Evolutionary conservation across 495 filamentous ascomycete genomes (phyloP), one percentile per base, ranked within the genome.

Genomic region (Talaromyces stipitatus): DNA sequence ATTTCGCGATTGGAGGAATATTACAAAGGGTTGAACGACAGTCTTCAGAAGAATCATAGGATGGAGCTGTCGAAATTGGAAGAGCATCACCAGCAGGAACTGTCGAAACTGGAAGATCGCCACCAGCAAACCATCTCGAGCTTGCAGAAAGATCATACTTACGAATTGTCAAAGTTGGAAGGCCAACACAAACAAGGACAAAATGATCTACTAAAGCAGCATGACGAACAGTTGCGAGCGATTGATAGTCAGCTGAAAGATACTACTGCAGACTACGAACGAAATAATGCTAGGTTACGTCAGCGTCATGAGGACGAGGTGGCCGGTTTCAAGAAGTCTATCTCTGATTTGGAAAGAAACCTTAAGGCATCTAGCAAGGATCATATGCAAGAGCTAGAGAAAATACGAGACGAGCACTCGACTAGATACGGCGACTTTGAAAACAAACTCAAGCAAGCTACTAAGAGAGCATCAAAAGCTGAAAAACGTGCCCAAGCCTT

Each of bases 291-390:
- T 20, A 76, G 76, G 61, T 54, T 78, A 16, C 74, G 74, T 60
- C 66, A 73, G 43, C 73, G 76, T 38, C 76, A 83, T 41, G 85
- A 88, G 27, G 82, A 79, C 0, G 85, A 89, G 61, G 76, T 81
- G 59, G 78, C 82, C 9, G 83, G 85, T 50, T 64, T 89, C 43
- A 80, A 81, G 55, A 79, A 80, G 23, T 84, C 76, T 16, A 78
- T 85, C 38, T 76, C 73, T 55, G 68, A 76, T 22, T 64, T 88
- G 20, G 82, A 85, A 62, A 75, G 78, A 8, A 80, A 86, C 48
- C 59, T 88, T 36, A 78, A 83, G 65, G 86, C 84, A 54, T 68
- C 72, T 57, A 69, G 64, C 51, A 78, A 73, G 41, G 70, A 80
- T 43, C 67, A 88, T 78, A 60, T 74, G 0, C 78, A 83, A 64